Evolutionary conservation across 495 filamentous ascomycete genomes (phyloP), one percentile per base, ranked within the genome.

Genomic region (Lasiosphaeria miniovina): DNA sequence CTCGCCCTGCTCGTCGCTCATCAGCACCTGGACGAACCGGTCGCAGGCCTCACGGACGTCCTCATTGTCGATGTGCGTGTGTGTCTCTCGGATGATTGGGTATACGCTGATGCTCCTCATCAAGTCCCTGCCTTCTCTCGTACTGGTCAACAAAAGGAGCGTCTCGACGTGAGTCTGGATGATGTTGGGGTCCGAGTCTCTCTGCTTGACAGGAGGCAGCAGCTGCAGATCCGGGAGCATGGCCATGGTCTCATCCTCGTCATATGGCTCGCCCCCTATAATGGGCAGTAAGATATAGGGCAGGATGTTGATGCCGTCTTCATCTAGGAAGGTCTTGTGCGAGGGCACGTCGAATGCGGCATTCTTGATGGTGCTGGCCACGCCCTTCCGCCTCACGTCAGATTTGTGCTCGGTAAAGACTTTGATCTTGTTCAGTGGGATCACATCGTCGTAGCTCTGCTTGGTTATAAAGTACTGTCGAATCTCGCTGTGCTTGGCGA

Each of bases 331-430:
- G 17, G 77, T 75, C 0, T 82, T 74, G 65, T 96, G 92, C 0
- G 86, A 83, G 36, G 84, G 69, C 9, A 94, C 68, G 60, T 92
- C 86, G 60, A 82, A 82, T n/a, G 87, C 83, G 38, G 86, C 86
- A 68, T 95, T 96, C 74, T 96, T 96, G 65, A 98, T 90, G 14
- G 89, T 89, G 34, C 85, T 89, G n/a, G 95, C 93, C 35, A 96
- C 90, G 8, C 94, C 94, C 64, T 89, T 91, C 58, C 93, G 79
- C 57, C 93, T 84, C 35, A 96, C 82, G 35, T 83, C 75, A 24
- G 89, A 89, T 61, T 83, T 78, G 71, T 96, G 90, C 73, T 94
- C 91, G 3, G 93, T 96, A 73, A 98, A 96, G 43, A 97, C 91
- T 40, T 86, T 87, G 51, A 96, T 77, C 76, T 97, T 97, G 50